Evolutionary conservation across 108 stramenopile species (phyloP), one percentile per base, ranked within the genome.

Genomic region (Mediolabrus comicus): DNA sequence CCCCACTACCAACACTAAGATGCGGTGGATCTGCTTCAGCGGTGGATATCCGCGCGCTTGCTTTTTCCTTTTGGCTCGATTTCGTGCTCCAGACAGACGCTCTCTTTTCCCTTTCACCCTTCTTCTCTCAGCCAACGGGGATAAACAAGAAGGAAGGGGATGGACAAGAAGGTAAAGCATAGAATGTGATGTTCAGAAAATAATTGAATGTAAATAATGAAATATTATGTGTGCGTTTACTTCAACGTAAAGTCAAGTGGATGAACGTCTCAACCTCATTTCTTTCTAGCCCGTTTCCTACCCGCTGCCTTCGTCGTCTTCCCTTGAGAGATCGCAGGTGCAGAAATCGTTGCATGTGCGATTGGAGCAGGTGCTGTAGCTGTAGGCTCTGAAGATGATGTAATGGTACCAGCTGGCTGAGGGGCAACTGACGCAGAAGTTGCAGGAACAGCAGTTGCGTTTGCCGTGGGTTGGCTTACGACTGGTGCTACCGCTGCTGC

Each of bases 251-350:
- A 38, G 36, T 43, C 38, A 39, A 13, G 38, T 39, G 41, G 17
- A 17, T n/a, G 4, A 3, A 22, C 22, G 22, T 49, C 46, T 22
- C 22, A 22, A 0, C 46, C 46, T 49, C n/a, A 49, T 22, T 49
- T 49, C 46, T 79, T 79, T 6, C 67, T 32, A 1, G 71, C 65
- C 14, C 77, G 72, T 59, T 79, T 79, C 46, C 67, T 72, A 53
- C 49, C 60, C 16, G 49, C 49, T 62, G 60, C 67, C 22, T 17
- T 65, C 5, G 30, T 39, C 6, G 34, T 28, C 16, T 63, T 53
- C 22, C 52, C 26, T 29, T 49, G 19, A 22, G 46, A 49, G 17
- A 49, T 22, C 46, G 22, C 3, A 6, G 22, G 8, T 22, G 46
- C 19, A 49, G 46, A 49, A 49, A 22, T 49, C 10, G 46, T 8